A percentile compares a stretch with the other conserved stretches of the same genome.
These are phyloP conservation scores for Aspergillus sp. DNA, from an alignment of 2,329 filamentous ascomycete genomes.

Conservation along the genomic window DNA sequence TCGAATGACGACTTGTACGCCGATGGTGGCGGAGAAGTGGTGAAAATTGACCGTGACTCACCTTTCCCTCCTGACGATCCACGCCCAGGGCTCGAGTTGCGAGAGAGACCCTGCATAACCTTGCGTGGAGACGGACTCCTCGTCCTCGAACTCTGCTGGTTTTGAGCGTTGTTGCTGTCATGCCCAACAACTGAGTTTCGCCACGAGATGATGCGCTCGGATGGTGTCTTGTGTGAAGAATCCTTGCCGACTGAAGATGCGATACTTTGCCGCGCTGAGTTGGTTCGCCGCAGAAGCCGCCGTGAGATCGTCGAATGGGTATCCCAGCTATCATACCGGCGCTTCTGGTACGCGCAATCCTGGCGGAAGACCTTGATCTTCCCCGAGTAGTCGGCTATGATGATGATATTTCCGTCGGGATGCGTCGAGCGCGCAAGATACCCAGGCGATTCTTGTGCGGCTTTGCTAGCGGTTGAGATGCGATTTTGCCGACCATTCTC, in stretches of 20 bases:
- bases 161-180: slow-evolving; percentile 38
- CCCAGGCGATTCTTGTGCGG: slow-evolving; percentile 71
- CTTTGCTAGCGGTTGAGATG: slow-evolving; percentile 41
- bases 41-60: slow-evolving; percentile 33
- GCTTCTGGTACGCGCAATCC: slow-evolving; percentile 84
- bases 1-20: slow-evolving; percentile 30
- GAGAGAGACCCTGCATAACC: slow-evolving; percentile 32
- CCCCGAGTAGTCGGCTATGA: slow-evolving; percentile 86
- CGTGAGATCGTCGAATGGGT: slow-evolving; percentile 75
- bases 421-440: slow-evolving; percentile 80
- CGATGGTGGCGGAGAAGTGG: slow-evolving; percentile 34
- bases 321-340: slow-evolving; percentile 77
- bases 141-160: slow-evolving; percentile 37
- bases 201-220: slow-evolving; percentile 88
- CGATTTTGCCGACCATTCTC: slow-evolving; percentile 24
- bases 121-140: slow-evolving; percentile 57
- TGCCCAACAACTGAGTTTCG: slow-evolving; percentile 69
- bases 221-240: slow-evolving; percentile 52
- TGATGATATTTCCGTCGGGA: slow-evolving; percentile 81
- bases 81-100: slow-evolving; percentile 29
- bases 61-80: slow-evolving; percentile 31
- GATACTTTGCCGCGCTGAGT: slow-evolving; percentile 60
- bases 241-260: slow-evolving; percentile 51
- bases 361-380: slow-evolving; percentile 94
- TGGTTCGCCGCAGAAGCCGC: slow-evolving; percentile 61